Conservation (phyloP, 2,329 filamentous ascomycete genomes). For the Cordyceps cicadae region DNA sequence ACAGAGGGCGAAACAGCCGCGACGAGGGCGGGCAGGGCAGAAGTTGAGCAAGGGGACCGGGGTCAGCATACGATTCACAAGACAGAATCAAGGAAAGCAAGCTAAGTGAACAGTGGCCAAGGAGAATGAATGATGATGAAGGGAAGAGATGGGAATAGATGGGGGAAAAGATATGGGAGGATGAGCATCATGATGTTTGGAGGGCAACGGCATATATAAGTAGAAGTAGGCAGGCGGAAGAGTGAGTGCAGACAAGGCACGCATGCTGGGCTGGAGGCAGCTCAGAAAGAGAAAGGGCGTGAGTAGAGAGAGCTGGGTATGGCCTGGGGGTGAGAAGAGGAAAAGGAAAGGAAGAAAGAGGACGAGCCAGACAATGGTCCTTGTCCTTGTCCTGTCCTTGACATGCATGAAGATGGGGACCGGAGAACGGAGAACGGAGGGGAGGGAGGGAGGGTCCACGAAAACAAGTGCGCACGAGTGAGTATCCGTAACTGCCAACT, state of each 20-base stretch:
- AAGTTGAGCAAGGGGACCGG: not conserved
- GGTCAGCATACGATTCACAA: not conserved
- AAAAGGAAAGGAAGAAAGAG: not conserved
- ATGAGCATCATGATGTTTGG: not conserved
- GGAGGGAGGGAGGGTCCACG: slow-evolving; percentile 20
- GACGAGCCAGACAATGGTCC: not conserved
- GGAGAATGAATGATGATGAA: not conserved
- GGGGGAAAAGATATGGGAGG: not conserved
- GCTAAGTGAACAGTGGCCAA: not conserved
- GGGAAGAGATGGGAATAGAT: not conserved
- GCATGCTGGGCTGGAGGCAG: too few relatives aligned
- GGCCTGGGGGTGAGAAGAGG: not conserved
- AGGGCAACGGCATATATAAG: slow-evolving; percentile 11
- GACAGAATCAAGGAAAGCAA: not conserved
- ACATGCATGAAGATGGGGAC: slow-evolving; percentile 31
- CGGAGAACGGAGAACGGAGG: not conserved
- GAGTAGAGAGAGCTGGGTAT: not conserved
- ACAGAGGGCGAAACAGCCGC: not conserved
- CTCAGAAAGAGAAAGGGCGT: not conserved
- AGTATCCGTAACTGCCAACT: too few relatives aligned
- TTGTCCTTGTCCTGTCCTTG: slow-evolving; percentile 18
- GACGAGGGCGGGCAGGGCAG: not conserved
- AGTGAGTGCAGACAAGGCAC: not conserved
- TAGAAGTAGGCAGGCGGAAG: not conserved
- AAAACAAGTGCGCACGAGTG: slow-evolving; percentile 15